These are phyloP conservation scores for Amaranthus palmeri DNA, from an alignment of 148 eudicot genomes.

Conservation along the genomic window DNA sequence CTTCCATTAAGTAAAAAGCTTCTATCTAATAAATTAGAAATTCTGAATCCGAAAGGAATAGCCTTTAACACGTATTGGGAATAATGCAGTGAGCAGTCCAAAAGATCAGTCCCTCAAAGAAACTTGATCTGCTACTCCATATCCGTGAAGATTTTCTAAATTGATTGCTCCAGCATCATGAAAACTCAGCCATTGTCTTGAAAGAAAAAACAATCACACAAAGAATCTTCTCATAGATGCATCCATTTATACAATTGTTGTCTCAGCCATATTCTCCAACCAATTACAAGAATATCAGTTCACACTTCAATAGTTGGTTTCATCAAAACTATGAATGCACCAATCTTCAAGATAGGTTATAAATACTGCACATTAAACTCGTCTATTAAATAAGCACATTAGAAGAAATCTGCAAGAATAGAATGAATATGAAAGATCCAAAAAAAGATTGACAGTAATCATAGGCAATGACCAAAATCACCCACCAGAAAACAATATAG, in stretches of 20 bases:
- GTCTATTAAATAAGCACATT: background rate
- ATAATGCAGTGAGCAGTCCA: conserved; percentile 7
- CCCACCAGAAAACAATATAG: background rate
- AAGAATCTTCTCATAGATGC: background rate
- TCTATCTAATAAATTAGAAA: background rate
- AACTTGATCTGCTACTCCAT: conserved; percentile 15
- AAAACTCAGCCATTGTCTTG: conserved; percentile 20
- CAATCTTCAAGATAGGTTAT: background rate
- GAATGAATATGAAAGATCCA: background rate
- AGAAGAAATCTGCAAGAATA: background rate
- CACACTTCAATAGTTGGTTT: background rate
- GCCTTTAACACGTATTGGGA: background rate
- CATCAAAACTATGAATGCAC: background rate
- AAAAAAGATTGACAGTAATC: background rate
- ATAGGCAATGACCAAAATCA: background rate
- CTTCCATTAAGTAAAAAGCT: conserved; percentile 43
- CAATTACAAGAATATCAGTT: conserved; percentile 6
- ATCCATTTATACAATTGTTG: background rate
- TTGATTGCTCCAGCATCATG: background rate
- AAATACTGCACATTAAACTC: conserved; percentile 9
- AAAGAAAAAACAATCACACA: background rate
- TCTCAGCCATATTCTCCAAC: background rate
- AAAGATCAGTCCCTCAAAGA: conserved; percentile 1
- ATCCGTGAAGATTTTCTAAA: background rate
- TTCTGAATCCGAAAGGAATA: background rate